A percentile compares a stretch with the other conserved stretches of the same genome.
Conservation (phyloP, 2,329 filamentous ascomycete species). For the Sporothrix pseudoabietina region DNA sequence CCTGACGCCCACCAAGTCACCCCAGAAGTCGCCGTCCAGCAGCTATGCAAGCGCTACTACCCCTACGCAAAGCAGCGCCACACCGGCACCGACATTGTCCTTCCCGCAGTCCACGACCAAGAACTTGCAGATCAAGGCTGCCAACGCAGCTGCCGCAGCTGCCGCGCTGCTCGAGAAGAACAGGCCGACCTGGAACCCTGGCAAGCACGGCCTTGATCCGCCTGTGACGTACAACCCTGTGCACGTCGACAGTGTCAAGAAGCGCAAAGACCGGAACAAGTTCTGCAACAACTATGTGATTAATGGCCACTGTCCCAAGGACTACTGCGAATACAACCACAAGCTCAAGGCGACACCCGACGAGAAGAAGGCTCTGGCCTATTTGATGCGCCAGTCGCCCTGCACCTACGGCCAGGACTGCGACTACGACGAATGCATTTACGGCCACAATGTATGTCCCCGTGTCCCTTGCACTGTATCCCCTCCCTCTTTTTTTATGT, state of each 20-base stretch:
- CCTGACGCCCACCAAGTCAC: not conserved
- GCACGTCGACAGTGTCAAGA: conserved; percentile 59
- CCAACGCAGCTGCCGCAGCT: conserved; percentile 29
- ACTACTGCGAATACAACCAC: conserved; percentile 61
- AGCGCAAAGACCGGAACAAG: conserved; percentile 57
- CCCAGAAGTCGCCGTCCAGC: not conserved
- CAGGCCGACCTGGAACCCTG: conserved; percentile 53
- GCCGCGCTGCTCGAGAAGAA: conserved; percentile 39
- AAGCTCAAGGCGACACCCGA: conserved; percentile 56
- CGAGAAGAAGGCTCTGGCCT: conserved; percentile 59
- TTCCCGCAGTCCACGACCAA: conserved; percentile 45
- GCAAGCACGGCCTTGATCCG: conserved; percentile 57
- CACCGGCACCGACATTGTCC: conserved; percentile 38
- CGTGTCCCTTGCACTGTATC: not conserved
- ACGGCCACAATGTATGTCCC: conserved; percentile 58
- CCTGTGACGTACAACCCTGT: conserved; percentile 51
- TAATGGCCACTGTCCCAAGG: conserved; percentile 58
- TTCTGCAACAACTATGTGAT: conserved; percentile 66
- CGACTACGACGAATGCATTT: conserved; percentile 60
- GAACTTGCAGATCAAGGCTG: conserved; percentile 36
- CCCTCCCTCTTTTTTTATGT: not conserved
- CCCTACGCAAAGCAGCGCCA: not conserved
- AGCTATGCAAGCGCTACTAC: conserved; percentile 6
- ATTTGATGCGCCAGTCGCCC: conserved; percentile 59
- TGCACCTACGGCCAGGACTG: conserved; percentile 62